Evolutionary conservation across 2,329 filamentous ascomycete genomes (phyloP), one percentile per base, ranked within the genome.

Genomic region (Aureobasidium sp.): DNA sequence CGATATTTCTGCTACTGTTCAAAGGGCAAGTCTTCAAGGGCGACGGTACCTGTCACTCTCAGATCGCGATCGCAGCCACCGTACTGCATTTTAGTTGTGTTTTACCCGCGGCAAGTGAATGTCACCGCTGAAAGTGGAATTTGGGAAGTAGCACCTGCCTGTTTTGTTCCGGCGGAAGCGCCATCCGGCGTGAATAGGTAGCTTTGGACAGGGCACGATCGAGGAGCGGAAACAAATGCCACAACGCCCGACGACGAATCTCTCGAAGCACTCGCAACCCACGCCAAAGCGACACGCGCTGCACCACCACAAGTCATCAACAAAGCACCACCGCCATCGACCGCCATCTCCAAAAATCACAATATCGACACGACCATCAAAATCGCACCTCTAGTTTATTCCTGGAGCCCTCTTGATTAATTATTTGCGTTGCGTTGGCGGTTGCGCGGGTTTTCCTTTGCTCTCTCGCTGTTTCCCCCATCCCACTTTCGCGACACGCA

Each of bases 291-390:
- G 31, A 53, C 47, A 53, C 58, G 48, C 58, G 47, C 49, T 61
- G 58, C 47, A 61, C 37, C 37, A 48, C 47, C 47, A 52, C 15
- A 61, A 61, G 37, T 29, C 58, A 44, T 36, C 47, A 61, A 61
- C 44, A 60, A 31, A 51, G 29, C 44, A 51, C 44, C 57, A 60
- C 56, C 42, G 29, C 45, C 47, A 20, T 51, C 31, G 29, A 51
- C 47, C 48, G 47, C 60, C 60, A 62, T 56, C 49, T 37, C 48
- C 60, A 39, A 62, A 55, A 62, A 47, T 56, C 60, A 49, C 60
- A 27, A 55, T 34, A 55, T 39, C 27, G 29, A 55, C 59, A 49
- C 48, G 48, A 29, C 39, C 48, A 62, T 62, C 58, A 37, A 62
- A 62, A 55, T 31, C 59, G 37, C 39, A 29, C 47, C 42, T 41